Base-by-base conservation (phyloP, 257 asterid genomes). In the Cinchona pubescens region DNA sequence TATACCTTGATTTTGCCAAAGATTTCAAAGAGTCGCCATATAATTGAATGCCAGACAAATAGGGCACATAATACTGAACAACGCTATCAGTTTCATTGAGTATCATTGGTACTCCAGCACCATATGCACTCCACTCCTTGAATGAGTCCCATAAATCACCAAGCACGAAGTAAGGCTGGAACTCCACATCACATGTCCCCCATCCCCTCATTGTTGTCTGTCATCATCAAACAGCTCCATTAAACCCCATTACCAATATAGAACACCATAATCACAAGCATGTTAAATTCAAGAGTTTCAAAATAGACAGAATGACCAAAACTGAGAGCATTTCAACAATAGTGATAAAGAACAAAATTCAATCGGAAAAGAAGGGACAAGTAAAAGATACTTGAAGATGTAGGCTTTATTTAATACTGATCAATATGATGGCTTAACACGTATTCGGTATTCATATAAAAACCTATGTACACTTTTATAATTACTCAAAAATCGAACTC, bases 111-210 rank as follows among this genome's bases (percentile, higher is more conserved):
- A 94, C 99, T 78, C 98, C 99, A 73, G 90, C 90, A 78, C 99
- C 99, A 85, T 90, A 92, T 7, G 92, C 99, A 76, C 99, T 94
- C 99, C 98, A 92, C 82, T 94, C 97, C 80, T 87, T 88, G 74
- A 89, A 94, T 6, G 98, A 88, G 75, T 94, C 98, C 96, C 97
- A 94, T 45, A 94, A 81, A 85, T 92, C 97, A 68, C 96, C 92
- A 5, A 94, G 88, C 77, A 89, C 86, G 73, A 88, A 94, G 83
- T 87, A 90, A 25, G 96, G 92, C 80, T 83, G 91, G 68, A 63
- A 84, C 78, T 89, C 96, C 37, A 34, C 81, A 75, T 85, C 90
- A 74, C 91, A 62, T 19, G 87, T 87, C 86, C 92, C 89, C 97
- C 96, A 83, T 72, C 83, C 85, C 82, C 87, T 87, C 90, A 78